A percentile compares a stretch with the other conserved stretches of the same genome.
These are phyloP conservation scores for Globisporangium canariense DNA, from an alignment of 352 stramenopile species.

Conservation along the genomic window DNA sequence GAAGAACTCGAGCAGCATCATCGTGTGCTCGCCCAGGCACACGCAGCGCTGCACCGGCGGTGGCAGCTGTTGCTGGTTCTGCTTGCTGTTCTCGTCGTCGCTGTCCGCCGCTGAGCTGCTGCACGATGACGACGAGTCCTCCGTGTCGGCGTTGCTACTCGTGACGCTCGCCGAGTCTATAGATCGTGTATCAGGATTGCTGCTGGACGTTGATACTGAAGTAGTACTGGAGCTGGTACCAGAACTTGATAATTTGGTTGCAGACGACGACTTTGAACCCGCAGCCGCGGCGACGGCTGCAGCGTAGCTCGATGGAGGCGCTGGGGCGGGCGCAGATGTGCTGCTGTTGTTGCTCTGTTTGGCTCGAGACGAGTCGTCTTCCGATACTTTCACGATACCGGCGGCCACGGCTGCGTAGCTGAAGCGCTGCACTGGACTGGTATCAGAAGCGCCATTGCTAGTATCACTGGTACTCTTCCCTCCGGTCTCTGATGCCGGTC, in stretches of 20 bases:
- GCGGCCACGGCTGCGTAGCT: slow-evolving; percentile 73
- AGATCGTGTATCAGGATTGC: slow-evolving; percentile 10
- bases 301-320: slow-evolving; percentile 59
- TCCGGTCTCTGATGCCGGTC: slow-evolving; percentile 22
- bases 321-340: slow-evolving; percentile 10
- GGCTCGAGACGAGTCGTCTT: slow-evolving; percentile 12
- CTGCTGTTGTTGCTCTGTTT: not conserved
- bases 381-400: slow-evolving; percentile 46
- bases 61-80: slow-evolving; percentile 2
- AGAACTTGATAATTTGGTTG: slow-evolving; percentile 7
- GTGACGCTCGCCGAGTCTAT: slow-evolving; percentile 68
- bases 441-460: slow-evolving; percentile 3
- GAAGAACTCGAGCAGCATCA: slow-evolving; percentile 84
- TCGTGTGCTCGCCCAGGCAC: slow-evolving; percentile 67
- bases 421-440: slow-evolving; percentile 32
- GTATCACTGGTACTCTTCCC: slow-evolving; percentile 4
- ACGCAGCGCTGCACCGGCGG: slow-evolving; percentile 14
- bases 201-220: not conserved
- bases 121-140: slow-evolving; percentile 63
- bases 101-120: slow-evolving; percentile 50
- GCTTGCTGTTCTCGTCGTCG: slow-evolving; percentile 39
- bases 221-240: not conserved
- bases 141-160: slow-evolving; percentile 76
- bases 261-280: slow-evolving; percentile 10
- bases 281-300: slow-evolving; percentile 49